These are phyloP conservation scores for Coemansia sp. DNA, from an alignment of 192 early-diverging fungal genomes.

Conservation along the genomic window DNA sequence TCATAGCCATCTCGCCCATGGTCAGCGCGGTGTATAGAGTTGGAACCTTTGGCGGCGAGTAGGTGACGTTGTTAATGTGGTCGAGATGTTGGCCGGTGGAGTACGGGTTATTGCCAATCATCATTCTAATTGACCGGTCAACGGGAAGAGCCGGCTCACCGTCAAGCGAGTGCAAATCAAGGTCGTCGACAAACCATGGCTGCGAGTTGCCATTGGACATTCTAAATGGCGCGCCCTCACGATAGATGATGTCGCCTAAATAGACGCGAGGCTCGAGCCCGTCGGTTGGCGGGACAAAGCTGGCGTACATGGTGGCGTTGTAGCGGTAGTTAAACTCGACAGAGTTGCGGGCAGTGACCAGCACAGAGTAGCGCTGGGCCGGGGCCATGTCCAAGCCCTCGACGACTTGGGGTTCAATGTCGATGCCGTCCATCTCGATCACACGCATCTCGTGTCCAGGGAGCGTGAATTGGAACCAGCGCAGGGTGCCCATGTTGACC, in stretches of 20 bases:
- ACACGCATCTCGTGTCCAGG: slow-evolving; percentile 73
- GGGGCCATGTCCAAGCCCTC: slow-evolving; percentile 58
- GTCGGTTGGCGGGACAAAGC: slow-evolving; percentile 48
- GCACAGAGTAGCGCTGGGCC: slow-evolving; percentile 76
- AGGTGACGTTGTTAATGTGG: slow-evolving; percentile 71
- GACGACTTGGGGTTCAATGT: slow-evolving; percentile 57
- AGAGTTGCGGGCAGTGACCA: slow-evolving; percentile 64
- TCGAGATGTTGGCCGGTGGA: slow-evolving; percentile 69
- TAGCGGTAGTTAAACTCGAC: slow-evolving; percentile 64
- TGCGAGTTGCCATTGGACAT: neutral
- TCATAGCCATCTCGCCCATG: slow-evolving; percentile 54
- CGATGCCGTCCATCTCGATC: slow-evolving; percentile 76
- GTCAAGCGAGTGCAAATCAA: slow-evolving; percentile 54
- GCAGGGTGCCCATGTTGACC: slow-evolving; percentile 69
- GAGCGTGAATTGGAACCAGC: slow-evolving; percentile 68
- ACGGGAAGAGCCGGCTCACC: slow-evolving; percentile 48
- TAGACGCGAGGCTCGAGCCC: slow-evolving; percentile 54
- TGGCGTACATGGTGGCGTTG: slow-evolving; percentile 58
- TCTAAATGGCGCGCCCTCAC: slow-evolving; percentile 53
- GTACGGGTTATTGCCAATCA: slow-evolving; percentile 57
- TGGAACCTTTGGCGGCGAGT: slow-evolving; percentile 61
- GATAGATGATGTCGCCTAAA: slow-evolving; percentile 59
- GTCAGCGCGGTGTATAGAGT: slow-evolving; percentile 62
- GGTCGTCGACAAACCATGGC: slow-evolving; percentile 27
- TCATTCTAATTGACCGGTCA: slow-evolving; percentile 48